phyloP scores from a whole-genome alignment of 257 asterid species.

The Anisodus tanguticus region DNA sequence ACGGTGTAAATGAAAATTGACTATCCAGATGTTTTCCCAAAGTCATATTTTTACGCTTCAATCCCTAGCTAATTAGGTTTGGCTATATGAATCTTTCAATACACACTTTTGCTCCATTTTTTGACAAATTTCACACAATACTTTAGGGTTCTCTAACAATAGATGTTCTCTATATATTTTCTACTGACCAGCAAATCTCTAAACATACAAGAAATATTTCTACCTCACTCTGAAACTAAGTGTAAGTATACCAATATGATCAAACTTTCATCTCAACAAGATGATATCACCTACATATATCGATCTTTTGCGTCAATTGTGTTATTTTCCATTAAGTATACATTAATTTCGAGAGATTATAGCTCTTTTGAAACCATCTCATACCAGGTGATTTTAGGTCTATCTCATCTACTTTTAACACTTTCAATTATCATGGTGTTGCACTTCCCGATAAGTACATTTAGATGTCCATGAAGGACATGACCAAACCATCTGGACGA shows the following conservation, averaged over 20 bases:
- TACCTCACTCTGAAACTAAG: neutral
- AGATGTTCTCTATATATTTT: neutral
- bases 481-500: neutral
- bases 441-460: neutral
- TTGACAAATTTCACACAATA: neutral
- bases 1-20: neutral
- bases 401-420: neutral
- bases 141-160: neutral
- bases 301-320: neutral
- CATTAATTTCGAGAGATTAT: neutral
- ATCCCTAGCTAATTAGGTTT: neutral
- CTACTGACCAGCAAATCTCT: constrained; percentile 1
- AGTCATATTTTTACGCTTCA: constrained; percentile 1
- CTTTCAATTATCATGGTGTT: neutral
- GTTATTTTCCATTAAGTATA: neutral
- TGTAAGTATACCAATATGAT: neutral
- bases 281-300: neutral
- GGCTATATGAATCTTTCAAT: neutral
- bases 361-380: neutral
- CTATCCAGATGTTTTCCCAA: neutral
- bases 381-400: neutral
- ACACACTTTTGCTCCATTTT: neutral
- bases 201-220: neutral
- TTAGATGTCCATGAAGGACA: neutral
- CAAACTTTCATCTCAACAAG: neutral